A percentile compares a stretch with the other conserved stretches of the same genome.
Conservation (phyloP, 495 filamentous ascomycete genomes). For the Talaromyces adpressus region DNA sequence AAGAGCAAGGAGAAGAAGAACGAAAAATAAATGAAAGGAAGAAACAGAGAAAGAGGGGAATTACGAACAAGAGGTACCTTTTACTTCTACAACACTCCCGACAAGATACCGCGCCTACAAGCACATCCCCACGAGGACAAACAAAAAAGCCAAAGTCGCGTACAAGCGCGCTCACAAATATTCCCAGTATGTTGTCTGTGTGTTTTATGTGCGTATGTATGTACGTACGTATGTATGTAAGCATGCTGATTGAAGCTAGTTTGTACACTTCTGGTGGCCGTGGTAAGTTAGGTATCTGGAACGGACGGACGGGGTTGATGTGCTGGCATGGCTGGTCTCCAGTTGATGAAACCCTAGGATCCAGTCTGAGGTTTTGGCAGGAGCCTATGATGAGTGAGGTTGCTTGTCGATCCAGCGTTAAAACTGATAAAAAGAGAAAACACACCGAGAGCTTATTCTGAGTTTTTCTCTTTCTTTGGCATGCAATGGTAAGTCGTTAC, state of each 20-base stretch:
- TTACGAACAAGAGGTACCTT: neutral
- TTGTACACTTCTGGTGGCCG: neutral
- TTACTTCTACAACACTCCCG: neutral
- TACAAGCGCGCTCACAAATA: neutral
- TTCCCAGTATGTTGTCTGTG: neutral
- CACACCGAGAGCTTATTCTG: neutral
- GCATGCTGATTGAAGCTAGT: neutral
- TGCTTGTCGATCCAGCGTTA: slow-evolving; percentile 28
- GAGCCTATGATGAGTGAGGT: slow-evolving; percentile 28
- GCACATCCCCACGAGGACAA: neutral
- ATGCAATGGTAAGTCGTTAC: neutral
- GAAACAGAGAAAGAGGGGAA: slow-evolving; percentile 17
- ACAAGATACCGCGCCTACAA: neutral
- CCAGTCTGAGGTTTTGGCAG: slow-evolving; percentile 49
- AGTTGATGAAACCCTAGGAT: slow-evolving; percentile 61
- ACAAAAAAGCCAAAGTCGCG: neutral
- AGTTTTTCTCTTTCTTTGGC: neutral
- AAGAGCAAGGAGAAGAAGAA: slow-evolving; percentile 16
- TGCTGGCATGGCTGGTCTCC: slow-evolving; percentile 84
- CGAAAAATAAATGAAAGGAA: slow-evolving; percentile 16
- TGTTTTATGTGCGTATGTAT: neutral
- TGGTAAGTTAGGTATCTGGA: slow-evolving; percentile 7
- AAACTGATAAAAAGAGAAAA: slow-evolving; percentile 10
- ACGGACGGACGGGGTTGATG: slow-evolving; percentile 51
- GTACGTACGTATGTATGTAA: neutral